Base-by-base conservation (phyloP, 495 filamentous ascomycete species). In the Baudoinia panamericana region DNA sequence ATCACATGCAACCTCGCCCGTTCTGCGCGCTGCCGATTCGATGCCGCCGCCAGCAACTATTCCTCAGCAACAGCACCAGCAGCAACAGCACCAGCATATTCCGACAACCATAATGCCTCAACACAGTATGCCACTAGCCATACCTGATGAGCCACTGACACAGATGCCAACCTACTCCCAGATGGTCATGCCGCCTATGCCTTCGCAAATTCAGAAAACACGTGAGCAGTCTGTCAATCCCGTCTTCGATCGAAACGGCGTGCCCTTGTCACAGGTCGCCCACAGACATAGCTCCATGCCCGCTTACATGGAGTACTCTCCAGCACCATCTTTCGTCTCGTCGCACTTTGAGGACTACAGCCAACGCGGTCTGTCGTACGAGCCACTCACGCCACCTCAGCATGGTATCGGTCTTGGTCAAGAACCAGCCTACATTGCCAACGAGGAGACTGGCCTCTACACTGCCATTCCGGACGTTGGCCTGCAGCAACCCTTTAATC, bases 311-410 rank as follows among this genome's bases (percentile, higher is more conserved):
- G 90, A 97, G 60, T 97, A 94, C 67, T 97, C 90, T 10, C 90
- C 90, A 23, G 90, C 90, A 1, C 90, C 90, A 2, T 96, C 90
- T 2, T 95, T 96, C 53, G 85, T 93, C 18, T 95, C 92, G 4
- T 96, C 92, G 4, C 84, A 92, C 51, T 92, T 82, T 48, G 88
- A 95, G 56, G 87, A 95, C 52, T 97, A 95, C 68, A 93, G 87
- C 73, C 85, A 86, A 55, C 81, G 92, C 25, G 90, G 85, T 20
- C 74, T 96, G 45, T 96, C 92, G 4, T 97, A 82, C 59, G 90
- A 97, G 67, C 90, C 90, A 15, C 70, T 96, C 43, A 97, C 90
- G 5, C 90, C 90, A 34, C 90, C 90, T 22, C 90, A 96, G 49
- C 84, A 93, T 58, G 68, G 80, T 30, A 61, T 87, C 33, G 73